phyloP scores from a whole-genome alignment of 2,329 filamentous ascomycete genomes.

The Curvularia sp. region DNA sequence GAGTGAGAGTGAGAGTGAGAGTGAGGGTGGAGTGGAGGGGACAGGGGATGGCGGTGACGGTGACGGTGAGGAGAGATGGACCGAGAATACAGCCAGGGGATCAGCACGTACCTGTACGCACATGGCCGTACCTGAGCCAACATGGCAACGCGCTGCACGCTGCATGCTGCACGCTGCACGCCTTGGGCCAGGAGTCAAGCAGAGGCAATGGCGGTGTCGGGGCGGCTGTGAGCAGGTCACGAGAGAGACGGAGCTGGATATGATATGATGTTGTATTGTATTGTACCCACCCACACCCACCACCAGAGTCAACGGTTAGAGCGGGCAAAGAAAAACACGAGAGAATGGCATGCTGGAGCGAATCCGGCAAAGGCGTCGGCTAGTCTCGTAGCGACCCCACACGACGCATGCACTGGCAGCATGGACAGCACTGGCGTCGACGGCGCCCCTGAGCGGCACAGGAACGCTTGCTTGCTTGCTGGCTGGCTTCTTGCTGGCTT shows the following conservation, averaged over 20 bases:
- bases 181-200: too few relatives aligned
- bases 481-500: too few relatives aligned
- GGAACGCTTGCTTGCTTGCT: slow-evolving; percentile 11
- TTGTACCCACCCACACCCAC: not conserved
- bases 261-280: too few relatives aligned
- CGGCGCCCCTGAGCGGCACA: slow-evolving; percentile 25
- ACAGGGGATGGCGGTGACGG: slow-evolving; percentile 9
- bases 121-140: not conserved
- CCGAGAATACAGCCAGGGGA: slow-evolving; percentile 18
- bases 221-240: not conserved
- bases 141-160: not conserved
- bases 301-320: slow-evolving; percentile 8
- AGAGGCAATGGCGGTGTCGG: not conserved
- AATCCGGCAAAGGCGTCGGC: slow-evolving; percentile 24
- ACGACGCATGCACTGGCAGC: not conserved
- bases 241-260: not conserved
- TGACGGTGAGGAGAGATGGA: slow-evolving; percentile 2
- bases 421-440: not conserved
- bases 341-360: slow-evolving; percentile 1
- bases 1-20: too few relatives aligned
- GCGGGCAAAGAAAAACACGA: slow-evolving; percentile 15
- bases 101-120: slow-evolving; percentile 14
- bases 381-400: slow-evolving; percentile 11
- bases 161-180: too few relatives aligned
- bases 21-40: not conserved